Evolutionary conservation across 345 rosid species (phyloP).

Genomic region (Corymbia maculata): DNA sequence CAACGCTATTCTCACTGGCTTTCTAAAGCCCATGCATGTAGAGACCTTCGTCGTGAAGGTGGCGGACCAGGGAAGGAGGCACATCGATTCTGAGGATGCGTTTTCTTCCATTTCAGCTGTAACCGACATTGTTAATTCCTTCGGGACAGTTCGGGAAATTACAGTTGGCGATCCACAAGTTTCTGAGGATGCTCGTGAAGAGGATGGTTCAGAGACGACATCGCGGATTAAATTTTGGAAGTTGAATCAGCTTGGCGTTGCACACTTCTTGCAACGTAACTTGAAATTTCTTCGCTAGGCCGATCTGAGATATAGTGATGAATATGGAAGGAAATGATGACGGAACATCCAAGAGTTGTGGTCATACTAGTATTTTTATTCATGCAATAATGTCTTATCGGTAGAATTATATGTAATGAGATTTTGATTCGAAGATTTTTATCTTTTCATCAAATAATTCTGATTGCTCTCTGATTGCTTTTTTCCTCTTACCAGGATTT

Average conservation of each 20-base stretch:
- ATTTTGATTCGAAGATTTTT: not conserved
- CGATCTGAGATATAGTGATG: not conserved
- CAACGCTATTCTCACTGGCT: not conserved
- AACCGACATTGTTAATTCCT: not conserved
- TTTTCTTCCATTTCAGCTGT: not conserved
- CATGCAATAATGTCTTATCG: not conserved
- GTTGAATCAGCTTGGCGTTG: not conserved
- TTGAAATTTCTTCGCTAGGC: not conserved
- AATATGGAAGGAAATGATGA: not conserved
- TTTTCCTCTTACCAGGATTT: not conserved
- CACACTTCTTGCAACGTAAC: not conserved
- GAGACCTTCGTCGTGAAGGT: not conserved
- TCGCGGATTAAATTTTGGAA: not conserved
- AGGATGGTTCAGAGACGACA: not conserved
- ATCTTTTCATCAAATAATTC: not conserved
- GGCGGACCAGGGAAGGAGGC: not conserved
- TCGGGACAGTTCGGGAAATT: not conserved
- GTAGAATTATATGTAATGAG: not conserved
- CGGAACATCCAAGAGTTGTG: not conserved
- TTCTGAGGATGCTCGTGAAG: not conserved
- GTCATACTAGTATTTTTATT: not conserved
- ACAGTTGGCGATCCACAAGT: not conserved
- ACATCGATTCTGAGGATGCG: not conserved
- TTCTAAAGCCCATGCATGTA: not conserved
- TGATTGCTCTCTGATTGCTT: not conserved